Conservation (phyloP, 768 basidiomycete genomes). For the Russula sp. region DNA sequence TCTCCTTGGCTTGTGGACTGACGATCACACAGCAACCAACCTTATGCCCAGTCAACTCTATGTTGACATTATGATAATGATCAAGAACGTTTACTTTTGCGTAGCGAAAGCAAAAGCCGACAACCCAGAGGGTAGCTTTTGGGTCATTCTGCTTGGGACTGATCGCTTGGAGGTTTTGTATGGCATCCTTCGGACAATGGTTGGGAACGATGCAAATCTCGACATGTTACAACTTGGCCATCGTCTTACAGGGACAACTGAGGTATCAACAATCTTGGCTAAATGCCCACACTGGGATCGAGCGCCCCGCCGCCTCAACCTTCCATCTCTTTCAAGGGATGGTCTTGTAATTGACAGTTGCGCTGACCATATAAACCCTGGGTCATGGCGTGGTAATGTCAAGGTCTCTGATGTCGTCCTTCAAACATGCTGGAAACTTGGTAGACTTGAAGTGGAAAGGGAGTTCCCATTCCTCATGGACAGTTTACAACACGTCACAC, state of each 20-base stretch:
- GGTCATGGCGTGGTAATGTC: too few relatives aligned
- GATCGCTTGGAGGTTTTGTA: slow-evolving; percentile 21
- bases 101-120: too few relatives aligned
- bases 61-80: slow-evolving; percentile 31
- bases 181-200: slow-evolving; percentile 1
- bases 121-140: slow-evolving; percentile 20
- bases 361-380: too few relatives aligned
- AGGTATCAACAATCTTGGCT: not conserved
- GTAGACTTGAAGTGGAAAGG: too few relatives aligned
- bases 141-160: slow-evolving; percentile 23
- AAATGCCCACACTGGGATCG: not conserved
- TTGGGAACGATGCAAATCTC: not conserved
- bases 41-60: slow-evolving; percentile 29
- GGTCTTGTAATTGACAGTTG: too few relatives aligned
- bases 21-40: not conserved
- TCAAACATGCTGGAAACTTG: too few relatives aligned
- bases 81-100: too few relatives aligned
- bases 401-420: too few relatives aligned
- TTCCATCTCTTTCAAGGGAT: too few relatives aligned
- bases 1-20: slow-evolving; percentile 17
- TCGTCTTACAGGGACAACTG: not conserved
- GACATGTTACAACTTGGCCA: slow-evolving; percentile 4
- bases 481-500: too few relatives aligned
- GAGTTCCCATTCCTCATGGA: too few relatives aligned
- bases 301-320: not conserved